A percentile compares a stretch with the other conserved stretches of the same genome.
These are phyloP conservation scores for Ballota nigra DNA, from an alignment of 257 asterid genomes.

Conservation along the genomic window DNA sequence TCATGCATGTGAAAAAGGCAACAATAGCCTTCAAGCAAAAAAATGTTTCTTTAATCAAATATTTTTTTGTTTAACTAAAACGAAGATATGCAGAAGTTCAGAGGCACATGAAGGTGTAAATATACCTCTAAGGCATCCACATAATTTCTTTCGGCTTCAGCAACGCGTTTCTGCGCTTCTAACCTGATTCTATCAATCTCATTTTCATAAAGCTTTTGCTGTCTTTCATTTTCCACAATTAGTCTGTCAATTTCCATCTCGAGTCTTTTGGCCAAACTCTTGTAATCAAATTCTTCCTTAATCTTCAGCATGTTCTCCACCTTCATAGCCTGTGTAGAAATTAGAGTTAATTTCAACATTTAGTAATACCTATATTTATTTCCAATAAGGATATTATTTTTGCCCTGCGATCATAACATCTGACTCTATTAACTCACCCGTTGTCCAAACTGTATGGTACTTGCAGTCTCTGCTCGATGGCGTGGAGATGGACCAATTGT, in stretches of 20 bases:
- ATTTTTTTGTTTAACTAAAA: not conserved
- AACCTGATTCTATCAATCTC: slow-evolving; percentile 82
- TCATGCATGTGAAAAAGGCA: slow-evolving; percentile 14
- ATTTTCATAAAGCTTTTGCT: slow-evolving; percentile 70
- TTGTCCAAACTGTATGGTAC: slow-evolving; percentile 97
- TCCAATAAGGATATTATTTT: not conserved
- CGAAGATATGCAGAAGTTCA: slow-evolving; percentile 13
- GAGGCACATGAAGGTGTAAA: slow-evolving; percentile 17
- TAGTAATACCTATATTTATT: not conserved
- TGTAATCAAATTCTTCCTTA: slow-evolving; percentile 96
- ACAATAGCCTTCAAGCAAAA: not conserved
- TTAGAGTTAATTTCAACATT: slow-evolving; percentile 14
- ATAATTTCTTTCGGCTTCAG: slow-evolving; percentile 78
- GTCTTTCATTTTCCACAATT: slow-evolving; percentile 89
- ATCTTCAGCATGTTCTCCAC: slow-evolving; percentile 99
- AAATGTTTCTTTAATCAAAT: slow-evolving; percentile 10
- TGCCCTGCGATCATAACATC: not conserved
- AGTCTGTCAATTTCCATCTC: slow-evolving; percentile 93
- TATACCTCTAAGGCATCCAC: slow-evolving; percentile 81
- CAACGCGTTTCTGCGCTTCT: slow-evolving; percentile 78
- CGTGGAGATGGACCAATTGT: slow-evolving; percentile 99
- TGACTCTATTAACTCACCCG: slow-evolving; percentile 57
- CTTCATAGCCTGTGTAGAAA: slow-evolving; percentile 83
- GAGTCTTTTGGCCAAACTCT: slow-evolving; percentile 77
- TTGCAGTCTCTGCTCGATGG: slow-evolving; percentile 96